Evolutionary conservation across 2,329 filamentous ascomycete species (phyloP).

Genomic region (Knoxdaviesia proteae): DNA sequence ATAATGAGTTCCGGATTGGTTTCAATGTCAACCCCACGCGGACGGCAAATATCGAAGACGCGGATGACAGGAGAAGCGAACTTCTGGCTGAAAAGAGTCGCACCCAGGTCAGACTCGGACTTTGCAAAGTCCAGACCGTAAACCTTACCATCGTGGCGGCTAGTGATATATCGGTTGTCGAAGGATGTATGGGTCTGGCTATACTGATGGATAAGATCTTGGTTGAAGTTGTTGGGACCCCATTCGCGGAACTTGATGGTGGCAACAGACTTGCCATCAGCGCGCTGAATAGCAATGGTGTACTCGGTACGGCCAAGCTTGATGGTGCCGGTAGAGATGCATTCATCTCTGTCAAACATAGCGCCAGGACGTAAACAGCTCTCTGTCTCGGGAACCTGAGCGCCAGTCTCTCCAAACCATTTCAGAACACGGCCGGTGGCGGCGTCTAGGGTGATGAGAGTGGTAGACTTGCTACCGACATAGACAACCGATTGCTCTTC

Average conservation of each 20-base stretch:
- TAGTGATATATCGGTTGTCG: conserved; percentile 78
- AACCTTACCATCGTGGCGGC: conserved; percentile 64
- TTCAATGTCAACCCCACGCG: conserved; percentile 38
- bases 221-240: conserved; percentile 79
- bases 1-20: conserved; percentile 60
- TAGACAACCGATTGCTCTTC: conserved; percentile 65
- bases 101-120: conserved; percentile 26
- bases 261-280: conserved; percentile 55
- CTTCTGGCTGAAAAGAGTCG: conserved; percentile 43
- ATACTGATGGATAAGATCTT: conserved; percentile 72
- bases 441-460: conserved; percentile 75
- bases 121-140: conserved; percentile 50
- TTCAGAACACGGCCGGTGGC: conserved; percentile 64
- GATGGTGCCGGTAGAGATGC: conserved; percentile 58
- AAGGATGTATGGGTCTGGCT: conserved; percentile 34
- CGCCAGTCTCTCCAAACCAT: conserved; percentile 59
- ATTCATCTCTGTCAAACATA: conserved; percentile 52
- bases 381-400: conserved; percentile 45
- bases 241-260: conserved; percentile 88
- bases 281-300: conserved; percentile 64
- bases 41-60: conserved; percentile 73
- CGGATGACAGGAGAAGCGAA: conserved; percentile 62
- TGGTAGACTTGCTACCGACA: conserved; percentile 78
- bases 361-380: conserved; percentile 55
- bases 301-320: conserved; percentile 79